These are phyloP conservation scores for Silene vulgaris DNA, from an alignment of 179 eudicot species.

Conservation along the genomic window DNA sequence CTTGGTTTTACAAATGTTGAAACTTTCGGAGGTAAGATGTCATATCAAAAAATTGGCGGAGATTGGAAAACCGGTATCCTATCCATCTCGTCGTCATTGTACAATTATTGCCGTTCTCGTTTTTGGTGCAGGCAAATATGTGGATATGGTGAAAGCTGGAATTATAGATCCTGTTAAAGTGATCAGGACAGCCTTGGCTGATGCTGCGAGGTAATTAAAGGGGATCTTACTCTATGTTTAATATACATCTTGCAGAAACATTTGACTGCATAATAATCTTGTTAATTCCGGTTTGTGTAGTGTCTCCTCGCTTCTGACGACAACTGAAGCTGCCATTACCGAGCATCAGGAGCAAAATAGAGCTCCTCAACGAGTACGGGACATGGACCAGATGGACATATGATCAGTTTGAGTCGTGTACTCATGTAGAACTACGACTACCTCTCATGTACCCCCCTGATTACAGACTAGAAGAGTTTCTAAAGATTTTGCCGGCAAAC, in stretches of 20 bases:
- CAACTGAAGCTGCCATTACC: slow-evolving; percentile 63
- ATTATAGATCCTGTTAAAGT: slow-evolving; percentile 92
- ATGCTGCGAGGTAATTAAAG: slow-evolving; percentile 78
- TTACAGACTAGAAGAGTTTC: neutral
- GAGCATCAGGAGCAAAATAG: slow-evolving; percentile 58
- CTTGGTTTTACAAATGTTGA: too few species aligned
- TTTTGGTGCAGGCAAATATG: slow-evolving; percentile 56
- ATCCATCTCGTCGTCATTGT: neutral
- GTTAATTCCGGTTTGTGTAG: slow-evolving; percentile 36
- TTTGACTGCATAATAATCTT: neutral
- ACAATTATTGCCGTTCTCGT: neutral
- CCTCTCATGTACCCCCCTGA: neutral
- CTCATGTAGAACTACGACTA: neutral
- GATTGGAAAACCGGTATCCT: neutral
- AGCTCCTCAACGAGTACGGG: slow-evolving; percentile 60
- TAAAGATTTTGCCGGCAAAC: neutral
- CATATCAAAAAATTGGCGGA: neutral
- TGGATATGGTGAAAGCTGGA: slow-evolving; percentile 82
- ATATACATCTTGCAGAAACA: neutral
- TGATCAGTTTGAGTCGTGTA: slow-evolving; percentile 11
- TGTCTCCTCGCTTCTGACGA: slow-evolving; percentile 72
- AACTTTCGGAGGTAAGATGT: neutral
- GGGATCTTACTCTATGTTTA: neutral
- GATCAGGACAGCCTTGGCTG: slow-evolving; percentile 75
- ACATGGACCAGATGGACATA: slow-evolving; percentile 62